Percentiles rank a stretch among this genome's conserved stretches.
Conservation (phyloP, 1,284 basidiomycete genomes). For the Sporisorium scitamineum region DNA sequence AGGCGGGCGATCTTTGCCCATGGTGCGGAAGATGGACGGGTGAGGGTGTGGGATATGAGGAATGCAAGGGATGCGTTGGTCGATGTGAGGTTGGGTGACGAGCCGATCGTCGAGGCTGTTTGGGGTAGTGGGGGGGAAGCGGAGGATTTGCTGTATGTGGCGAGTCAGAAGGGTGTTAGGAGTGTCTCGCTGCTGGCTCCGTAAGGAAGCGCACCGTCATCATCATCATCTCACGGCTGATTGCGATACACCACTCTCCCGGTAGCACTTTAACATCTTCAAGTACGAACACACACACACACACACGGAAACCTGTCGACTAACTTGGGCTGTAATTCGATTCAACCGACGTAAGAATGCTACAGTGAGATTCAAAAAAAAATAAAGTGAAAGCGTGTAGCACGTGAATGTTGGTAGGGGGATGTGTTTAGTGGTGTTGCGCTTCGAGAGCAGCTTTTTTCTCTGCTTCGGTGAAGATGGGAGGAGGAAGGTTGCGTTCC, state of each 20-base stretch:
- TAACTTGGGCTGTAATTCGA: too few species aligned
- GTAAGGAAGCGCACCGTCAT: too few species aligned
- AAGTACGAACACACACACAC: too few species aligned
- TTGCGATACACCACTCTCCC: too few species aligned
- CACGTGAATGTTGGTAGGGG: too few species aligned
- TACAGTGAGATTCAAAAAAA: too few species aligned
- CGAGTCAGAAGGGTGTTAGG: slow-evolving; percentile 21
- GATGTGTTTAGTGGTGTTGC: slow-evolving; percentile 37
- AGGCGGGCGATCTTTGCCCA: slow-evolving; percentile 41
- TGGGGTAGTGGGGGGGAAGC: slow-evolving; percentile 17
- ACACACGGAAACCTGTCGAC: neutral
- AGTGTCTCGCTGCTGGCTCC: slow-evolving; percentile 19
- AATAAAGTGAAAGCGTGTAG: too few species aligned
- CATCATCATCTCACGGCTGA: too few species aligned
- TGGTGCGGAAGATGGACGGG: slow-evolving; percentile 37
- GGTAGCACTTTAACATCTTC: too few species aligned
- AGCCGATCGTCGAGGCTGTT: slow-evolving; percentile 39
- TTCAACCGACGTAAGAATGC: neutral
- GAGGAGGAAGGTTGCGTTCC: slow-evolving; percentile 61
- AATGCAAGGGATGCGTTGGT: slow-evolving; percentile 38
- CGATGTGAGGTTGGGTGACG: slow-evolving; percentile 29
- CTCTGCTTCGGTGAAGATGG: slow-evolving; percentile 66
- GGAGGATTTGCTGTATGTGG: slow-evolving; percentile 29
- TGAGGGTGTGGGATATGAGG: slow-evolving; percentile 48
- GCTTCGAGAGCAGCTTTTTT: slow-evolving; percentile 66